phyloP scores from a whole-genome alignment of 176 grass and related monocot species.

The Oropetium thomaeum region DNA sequence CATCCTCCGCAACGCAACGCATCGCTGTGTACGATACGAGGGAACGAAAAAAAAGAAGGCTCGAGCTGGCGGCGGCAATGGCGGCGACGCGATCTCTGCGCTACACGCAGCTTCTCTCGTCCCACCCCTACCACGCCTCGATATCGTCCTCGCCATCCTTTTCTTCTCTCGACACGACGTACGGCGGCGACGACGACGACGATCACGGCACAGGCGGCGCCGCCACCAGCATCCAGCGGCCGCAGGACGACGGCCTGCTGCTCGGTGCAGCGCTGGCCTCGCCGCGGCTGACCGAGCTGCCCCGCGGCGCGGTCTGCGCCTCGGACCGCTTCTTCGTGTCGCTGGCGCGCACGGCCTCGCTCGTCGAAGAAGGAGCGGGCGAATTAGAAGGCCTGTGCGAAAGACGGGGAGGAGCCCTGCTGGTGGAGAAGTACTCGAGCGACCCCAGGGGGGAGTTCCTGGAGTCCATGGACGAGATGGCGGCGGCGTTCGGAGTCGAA shows the following conservation, averaged over 20 bases:
- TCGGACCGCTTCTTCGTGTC: conserved; percentile 22
- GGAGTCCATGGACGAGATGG: conserved; percentile 46
- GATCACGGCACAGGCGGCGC: not conserved
- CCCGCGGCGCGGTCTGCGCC: not conserved
- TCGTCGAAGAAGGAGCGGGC: not conserved
- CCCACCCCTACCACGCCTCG: conserved; percentile 29
- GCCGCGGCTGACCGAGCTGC: not conserved
- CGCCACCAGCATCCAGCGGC: not conserved
- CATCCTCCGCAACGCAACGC: not conserved
- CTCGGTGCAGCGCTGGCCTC: not conserved
- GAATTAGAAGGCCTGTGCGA: not conserved
- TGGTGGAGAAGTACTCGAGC: conserved; percentile 29
- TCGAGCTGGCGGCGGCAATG: not conserved
- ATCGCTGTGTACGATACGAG: not conserved
- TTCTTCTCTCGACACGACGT: not conserved
- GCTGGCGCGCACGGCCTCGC: conserved; percentile 13
- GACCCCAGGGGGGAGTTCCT: conserved; percentile 29
- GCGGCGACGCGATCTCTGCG: conserved; percentile 23
- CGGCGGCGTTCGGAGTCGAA: conserved; percentile 7
- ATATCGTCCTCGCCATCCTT: conserved; percentile 29
- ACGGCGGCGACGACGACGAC: not conserved
- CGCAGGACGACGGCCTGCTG: not conserved
- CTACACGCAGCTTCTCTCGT: conserved; percentile 13
- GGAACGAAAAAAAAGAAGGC: too few relatives aligned
- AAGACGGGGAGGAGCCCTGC: not conserved